Percentiles rank a stretch among this genome's conserved stretches.
Evolutionary conservation across 2,329 filamentous ascomycete species (phyloP).

Genomic region (Pseudogymnoascus sp.): DNA sequence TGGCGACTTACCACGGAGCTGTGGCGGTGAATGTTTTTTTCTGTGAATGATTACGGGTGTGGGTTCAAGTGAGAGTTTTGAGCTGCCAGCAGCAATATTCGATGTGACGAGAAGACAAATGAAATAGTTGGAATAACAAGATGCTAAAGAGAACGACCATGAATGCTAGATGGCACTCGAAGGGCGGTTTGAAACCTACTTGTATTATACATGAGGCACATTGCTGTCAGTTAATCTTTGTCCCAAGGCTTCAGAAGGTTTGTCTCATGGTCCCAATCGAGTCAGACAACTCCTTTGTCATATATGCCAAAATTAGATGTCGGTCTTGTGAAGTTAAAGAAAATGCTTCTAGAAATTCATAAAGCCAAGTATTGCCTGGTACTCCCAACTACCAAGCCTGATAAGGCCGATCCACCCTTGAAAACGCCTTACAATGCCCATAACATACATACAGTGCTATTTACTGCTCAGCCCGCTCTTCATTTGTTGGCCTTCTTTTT

Average conservation of each 20-base stretch:
- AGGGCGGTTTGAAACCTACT: neutral
- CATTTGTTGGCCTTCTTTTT: conserved; percentile 61
- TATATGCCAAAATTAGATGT: conserved; percentile 2
- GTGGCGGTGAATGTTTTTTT: neutral
- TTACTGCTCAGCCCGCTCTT: conserved; percentile 12
- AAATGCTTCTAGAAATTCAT: conserved; percentile 4
- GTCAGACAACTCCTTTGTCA: conserved; percentile 7
- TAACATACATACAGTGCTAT: conserved; percentile 9
- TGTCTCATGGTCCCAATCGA: neutral
- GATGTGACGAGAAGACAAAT: neutral
- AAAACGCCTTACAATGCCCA: conserved; percentile 9
- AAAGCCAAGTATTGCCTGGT: conserved; percentile 3
- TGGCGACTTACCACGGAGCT: neutral
- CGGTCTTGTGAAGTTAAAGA: conserved; percentile 4
- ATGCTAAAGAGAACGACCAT: neutral
- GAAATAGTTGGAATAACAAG: neutral
- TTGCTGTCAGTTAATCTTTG: neutral
- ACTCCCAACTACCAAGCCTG: neutral
- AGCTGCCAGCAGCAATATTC: neutral
- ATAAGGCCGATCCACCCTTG: neutral
- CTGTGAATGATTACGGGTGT: neutral
- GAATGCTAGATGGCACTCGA: neutral
- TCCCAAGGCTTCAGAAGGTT: neutral
- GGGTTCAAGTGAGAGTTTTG: neutral
- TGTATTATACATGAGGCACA: neutral